Evolutionary conservation across 805 yeast species (phyloP).

Genomic region (Starmerella vaccinii): DNA sequence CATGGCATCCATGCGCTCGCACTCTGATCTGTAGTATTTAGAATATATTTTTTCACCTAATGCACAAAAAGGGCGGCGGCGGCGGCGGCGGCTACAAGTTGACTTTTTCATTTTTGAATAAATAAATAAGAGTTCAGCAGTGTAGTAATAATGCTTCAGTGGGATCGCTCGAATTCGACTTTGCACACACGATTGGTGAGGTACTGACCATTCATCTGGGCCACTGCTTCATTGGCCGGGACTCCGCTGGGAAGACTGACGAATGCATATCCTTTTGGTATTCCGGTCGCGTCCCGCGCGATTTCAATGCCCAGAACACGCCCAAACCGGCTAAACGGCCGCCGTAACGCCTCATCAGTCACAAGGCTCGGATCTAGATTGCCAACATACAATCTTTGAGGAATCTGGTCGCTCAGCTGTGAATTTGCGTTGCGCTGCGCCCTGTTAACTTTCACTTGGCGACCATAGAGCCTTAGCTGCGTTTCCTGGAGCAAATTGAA

Average conservation of each 20-base stretch:
- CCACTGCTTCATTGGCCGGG: constrained; percentile 61
- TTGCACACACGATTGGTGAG: constrained; percentile 43
- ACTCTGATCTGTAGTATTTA: not conserved
- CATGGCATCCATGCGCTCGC: not conserved
- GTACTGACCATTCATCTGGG: constrained; percentile 54
- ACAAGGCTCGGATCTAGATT: constrained; percentile 51
- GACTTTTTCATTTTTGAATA: not conserved
- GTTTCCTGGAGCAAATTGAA: constrained; percentile 49
- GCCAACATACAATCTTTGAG: constrained; percentile 57
- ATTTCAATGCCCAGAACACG: constrained; percentile 20
- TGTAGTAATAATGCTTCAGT: not conserved
- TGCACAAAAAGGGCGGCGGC: no score
- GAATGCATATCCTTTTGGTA: constrained; percentile 55
- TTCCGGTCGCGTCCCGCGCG: constrained; percentile 43
- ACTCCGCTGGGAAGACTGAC: constrained; percentile 55
- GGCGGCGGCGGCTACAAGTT: not conserved
- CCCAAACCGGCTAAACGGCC: constrained; percentile 64
- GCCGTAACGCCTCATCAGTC: constrained; percentile 46
- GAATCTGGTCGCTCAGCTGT: constrained; percentile 17
- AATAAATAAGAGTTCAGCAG: not conserved
- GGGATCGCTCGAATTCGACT: constrained; percentile 7
- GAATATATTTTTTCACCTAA: no score
- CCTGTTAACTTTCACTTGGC: constrained; percentile 48
- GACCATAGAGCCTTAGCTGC: constrained; percentile 43
- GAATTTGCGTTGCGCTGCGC: constrained; percentile 28